Evolutionary conservation across 176 grass and related monocot species (phyloP).

Genomic region (Oropetium thomaeum): DNA sequence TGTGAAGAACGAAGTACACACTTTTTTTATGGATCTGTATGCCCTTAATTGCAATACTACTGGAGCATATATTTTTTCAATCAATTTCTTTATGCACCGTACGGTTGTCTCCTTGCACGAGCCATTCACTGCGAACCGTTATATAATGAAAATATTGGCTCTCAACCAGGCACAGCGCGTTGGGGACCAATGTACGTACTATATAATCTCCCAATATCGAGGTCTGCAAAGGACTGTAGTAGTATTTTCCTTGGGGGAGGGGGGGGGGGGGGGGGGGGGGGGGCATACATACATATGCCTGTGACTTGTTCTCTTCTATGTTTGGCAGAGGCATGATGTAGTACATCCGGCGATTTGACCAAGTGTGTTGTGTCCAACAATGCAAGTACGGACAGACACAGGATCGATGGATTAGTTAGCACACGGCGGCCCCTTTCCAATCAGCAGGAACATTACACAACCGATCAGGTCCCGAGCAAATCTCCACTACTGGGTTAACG

Average conservation of each 20-base stretch:
- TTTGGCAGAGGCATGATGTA: slow-evolving; percentile 27
- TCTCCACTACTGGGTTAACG: too few relatives aligned
- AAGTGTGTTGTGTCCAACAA: too few relatives aligned
- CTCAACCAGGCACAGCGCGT: not conserved
- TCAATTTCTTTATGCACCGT: not conserved
- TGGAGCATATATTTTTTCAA: not conserved
- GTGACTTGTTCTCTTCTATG: not conserved
- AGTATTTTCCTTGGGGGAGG: not conserved
- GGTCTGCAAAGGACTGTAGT: slow-evolving; percentile 12
- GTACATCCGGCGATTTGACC: slow-evolving; percentile 14
- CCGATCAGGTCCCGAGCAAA: too few relatives aligned
- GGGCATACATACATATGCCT: not conserved
- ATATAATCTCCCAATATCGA: slow-evolving; percentile 27
- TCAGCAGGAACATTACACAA: too few relatives aligned
- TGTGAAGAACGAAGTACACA: too few relatives aligned
- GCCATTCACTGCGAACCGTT: not conserved
- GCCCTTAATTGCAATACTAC: not conserved
- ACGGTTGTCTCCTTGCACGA: not conserved
- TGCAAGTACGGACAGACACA: too few relatives aligned
- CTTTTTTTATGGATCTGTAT: too few relatives aligned
- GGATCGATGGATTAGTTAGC: too few relatives aligned
- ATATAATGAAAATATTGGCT: too few relatives aligned
- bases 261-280: too few relatives aligned
- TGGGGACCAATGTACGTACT: slow-evolving; percentile 32
- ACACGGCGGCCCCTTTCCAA: too few relatives aligned